Conservation (phyloP, 2,329 filamentous ascomycete genomes). For the Claviceps purpurea region DNA sequence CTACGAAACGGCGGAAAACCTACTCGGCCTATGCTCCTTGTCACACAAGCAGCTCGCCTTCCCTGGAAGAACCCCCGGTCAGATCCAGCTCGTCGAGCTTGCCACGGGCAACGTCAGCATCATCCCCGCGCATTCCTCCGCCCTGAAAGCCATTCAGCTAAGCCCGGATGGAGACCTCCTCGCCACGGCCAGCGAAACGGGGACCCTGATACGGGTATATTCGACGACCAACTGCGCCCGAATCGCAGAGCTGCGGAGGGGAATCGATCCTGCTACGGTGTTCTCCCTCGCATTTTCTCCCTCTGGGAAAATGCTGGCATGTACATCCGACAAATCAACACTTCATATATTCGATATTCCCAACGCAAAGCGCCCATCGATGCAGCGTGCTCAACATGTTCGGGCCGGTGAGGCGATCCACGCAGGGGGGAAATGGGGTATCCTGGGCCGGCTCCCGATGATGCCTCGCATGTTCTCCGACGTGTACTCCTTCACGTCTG, state of each 20-base stretch:
- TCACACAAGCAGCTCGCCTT: conserved; percentile 64
- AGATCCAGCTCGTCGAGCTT: conserved; percentile 78
- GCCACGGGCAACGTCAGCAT: conserved; percentile 76
- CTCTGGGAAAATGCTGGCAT: conserved; percentile 65
- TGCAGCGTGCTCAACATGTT: conserved; percentile 18
- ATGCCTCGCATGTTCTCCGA: conserved; percentile 83
- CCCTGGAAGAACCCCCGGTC: conserved; percentile 74
- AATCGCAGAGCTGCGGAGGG: conserved; percentile 72
- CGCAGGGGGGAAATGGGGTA: conserved; percentile 65
- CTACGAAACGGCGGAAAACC: conserved; percentile 80
- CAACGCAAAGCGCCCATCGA: conserved; percentile 30
- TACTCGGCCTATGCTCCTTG: conserved; percentile 65
- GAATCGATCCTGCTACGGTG: conserved; percentile 76
- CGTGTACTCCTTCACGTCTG: conserved; percentile 70
- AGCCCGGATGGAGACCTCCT: conserved; percentile 69
- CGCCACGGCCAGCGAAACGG: conserved; percentile 82
- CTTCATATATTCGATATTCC: conserved; percentile 87
- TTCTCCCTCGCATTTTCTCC: conserved; percentile 84
- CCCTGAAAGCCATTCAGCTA: conserved; percentile 65
- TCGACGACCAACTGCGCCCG: conserved; percentile 67
- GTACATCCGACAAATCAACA: conserved; percentile 93
- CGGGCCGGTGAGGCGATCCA: conserved; percentile 9
- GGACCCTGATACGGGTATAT: conserved; percentile 80
- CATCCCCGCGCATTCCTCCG: conserved; percentile 75
- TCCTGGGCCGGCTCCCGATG: conserved; percentile 69